These are phyloP conservation scores for Naganishia vishniacii DNA, from an alignment of 768 basidiomycete genomes.

Conservation along the genomic window DNA sequence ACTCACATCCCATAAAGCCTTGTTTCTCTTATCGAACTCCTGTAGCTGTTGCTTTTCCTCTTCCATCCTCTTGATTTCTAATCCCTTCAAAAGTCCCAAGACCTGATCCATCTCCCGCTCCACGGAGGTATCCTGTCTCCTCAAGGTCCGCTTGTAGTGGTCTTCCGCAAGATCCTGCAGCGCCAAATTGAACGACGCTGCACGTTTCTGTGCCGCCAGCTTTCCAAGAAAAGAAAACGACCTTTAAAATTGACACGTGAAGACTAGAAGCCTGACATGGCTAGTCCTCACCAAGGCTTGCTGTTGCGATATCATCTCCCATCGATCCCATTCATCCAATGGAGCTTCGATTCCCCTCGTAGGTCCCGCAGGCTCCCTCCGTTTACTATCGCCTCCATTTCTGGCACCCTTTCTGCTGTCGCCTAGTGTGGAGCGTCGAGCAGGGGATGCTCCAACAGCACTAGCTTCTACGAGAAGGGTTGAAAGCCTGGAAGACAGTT, in stretches of 20 bases:
- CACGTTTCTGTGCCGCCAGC: conserved; percentile 16
- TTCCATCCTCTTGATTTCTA: conserved; percentile 51
- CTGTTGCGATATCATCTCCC: conserved; percentile 38
- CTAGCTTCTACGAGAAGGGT: background rate
- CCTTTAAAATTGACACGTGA: background rate
- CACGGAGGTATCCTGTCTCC: conserved; percentile 25
- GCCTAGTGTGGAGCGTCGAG: background rate
- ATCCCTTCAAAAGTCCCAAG: conserved; percentile 33
- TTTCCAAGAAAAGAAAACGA: background rate
- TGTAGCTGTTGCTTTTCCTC: conserved; percentile 70
- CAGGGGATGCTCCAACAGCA: background rate
- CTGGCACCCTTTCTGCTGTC: background rate
- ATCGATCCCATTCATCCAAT: conserved; percentile 36
- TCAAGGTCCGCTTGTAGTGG: conserved; percentile 30
- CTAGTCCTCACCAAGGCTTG: conserved; percentile 33
- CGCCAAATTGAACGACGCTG: background rate
- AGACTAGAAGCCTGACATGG: background rate
- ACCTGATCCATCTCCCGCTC: conserved; percentile 40
- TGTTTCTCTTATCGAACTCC: conserved; percentile 64
- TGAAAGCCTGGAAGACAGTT: conserved; percentile 7
- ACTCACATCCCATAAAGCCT: conserved; percentile 54
- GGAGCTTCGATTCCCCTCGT: conserved; percentile 6
- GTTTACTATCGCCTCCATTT: background rate
- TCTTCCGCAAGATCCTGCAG: conserved; percentile 28
- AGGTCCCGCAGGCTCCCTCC: background rate